Evolutionary conservation across 805 yeast species (phyloP), one percentile per base, ranked within the genome.

Genomic region (Myxozyma nipponensis): DNA sequence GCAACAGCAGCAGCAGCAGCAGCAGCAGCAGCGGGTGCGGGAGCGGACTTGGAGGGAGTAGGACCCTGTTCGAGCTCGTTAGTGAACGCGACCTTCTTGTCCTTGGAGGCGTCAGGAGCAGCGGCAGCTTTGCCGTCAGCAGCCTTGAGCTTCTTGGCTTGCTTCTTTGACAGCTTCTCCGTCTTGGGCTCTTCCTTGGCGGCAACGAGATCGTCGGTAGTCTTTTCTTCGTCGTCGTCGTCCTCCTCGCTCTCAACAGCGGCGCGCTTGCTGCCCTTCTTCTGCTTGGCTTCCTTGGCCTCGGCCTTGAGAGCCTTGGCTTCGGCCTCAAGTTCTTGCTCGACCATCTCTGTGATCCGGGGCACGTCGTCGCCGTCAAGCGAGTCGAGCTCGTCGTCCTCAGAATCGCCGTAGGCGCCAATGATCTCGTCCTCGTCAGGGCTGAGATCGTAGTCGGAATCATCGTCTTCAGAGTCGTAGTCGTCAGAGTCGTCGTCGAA

Each of bases 61-160:
- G 97, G 97, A 55, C 96, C 96, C 76, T 88, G 95, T 73, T 91
- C 98, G 65, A 91, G 81, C 59, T 86, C 83, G 71, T 88, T 81
- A 71, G 86, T 78, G 77, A 91, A 93, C 69, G 88, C 86, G 53
- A 91, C 97, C 67, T 83, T 80, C 73, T 83, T 82, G 57, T 83
- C 88, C 65, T 74, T 76, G 62, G 71, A 69, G 65, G 70, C 61
- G 55, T 56, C 50, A 22, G 58, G 51, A 19, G 58, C 54, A 9
- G 54, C 39, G 18, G 52, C 54, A 13, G 54, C 57, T n/a, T 52
- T 28, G 30, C 52, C 56, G 28, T 54, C 52, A 13, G 49, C 47
- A 39, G 54, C 53, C 58, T 57, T 57, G 35, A 53, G 42, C 54
- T 54, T 52, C 51, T 57, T 56, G 28, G 57, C 55, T 42, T 55